These are phyloP conservation scores for Tritrichomonas musculus DNA, from an alignment of 208 protist species.

Conservation along the genomic window DNA sequence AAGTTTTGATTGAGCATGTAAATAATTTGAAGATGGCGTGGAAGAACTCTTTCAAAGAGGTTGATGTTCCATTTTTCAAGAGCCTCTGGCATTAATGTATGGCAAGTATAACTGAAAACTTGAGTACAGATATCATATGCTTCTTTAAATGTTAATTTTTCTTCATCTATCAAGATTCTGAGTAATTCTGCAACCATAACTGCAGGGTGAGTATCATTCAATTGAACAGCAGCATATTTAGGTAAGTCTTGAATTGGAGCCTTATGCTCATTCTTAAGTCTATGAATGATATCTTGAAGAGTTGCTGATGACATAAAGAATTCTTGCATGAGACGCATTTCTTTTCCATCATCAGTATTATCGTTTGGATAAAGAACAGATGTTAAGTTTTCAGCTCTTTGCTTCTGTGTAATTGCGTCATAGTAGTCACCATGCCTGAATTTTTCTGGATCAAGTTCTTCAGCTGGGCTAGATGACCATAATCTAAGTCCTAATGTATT, in stretches of 20 bases:
- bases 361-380: conserved; percentile 31
- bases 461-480: neutral
- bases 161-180: conserved; percentile 61
- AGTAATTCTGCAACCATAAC: conserved; percentile 68
- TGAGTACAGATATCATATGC: neutral
- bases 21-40: conserved; percentile 63
- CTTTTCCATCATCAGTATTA: neutral
- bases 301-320: neutral
- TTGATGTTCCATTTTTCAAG: conserved; percentile 68
- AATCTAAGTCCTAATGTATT: neutral
- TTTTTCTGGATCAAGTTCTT: conserved; percentile 26
- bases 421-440: conserved; percentile 19
- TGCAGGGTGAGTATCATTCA: conserved; percentile 76
- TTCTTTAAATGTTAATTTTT: conserved; percentile 43
- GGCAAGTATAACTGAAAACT: conserved; percentile 70
- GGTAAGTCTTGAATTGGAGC: neutral
- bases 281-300: neutral
- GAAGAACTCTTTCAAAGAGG: conserved; percentile 61
- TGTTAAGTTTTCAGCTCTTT: neutral
- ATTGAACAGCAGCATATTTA: conserved; percentile 58
- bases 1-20: conserved; percentile 69
- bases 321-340: conserved; percentile 29
- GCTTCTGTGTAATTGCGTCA: neutral
- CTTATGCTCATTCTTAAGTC: neutral
- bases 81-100: conserved; percentile 72